Base-by-base conservation (phyloP, 345 rosid genomes). In the Lumnitzera racemosa region DNA sequence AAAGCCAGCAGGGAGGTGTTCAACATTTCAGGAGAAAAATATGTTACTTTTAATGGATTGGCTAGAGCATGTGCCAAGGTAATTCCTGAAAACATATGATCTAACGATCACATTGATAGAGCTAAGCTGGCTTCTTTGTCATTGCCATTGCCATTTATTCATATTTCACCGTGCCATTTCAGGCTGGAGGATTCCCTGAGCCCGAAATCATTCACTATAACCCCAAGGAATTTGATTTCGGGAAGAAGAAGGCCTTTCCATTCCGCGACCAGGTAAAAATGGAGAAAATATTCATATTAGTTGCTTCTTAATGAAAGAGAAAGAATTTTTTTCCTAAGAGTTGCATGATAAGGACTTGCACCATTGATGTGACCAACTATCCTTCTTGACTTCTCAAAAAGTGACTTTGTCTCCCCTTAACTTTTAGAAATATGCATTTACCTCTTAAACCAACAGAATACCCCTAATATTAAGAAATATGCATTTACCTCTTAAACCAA, bases 51-150 rank as follows among this genome's bases (percentile, higher is more conserved):
- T 58, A 85, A 90, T 62, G 99, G 97, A 55, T 75, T 94, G 67
- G 97, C 99, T 46, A 90, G 61, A 71, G 97, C 99, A 46, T 90
- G 97, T 23, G 99, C 97, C 25, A 94, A 90, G 99, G 99, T 90
- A 70, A 75, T 20, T 60, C n/a, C 43, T 0, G 43, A 36, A 36
- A 36, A 4, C 43, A 36, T 7, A 36, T 36, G 43, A 36, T 36
- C 7, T 36, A 27, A 36, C 4, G 5, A 4, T 36, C 10, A 7
- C 43, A 36, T 36, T 36, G 5, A 36, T 36, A 3, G 43, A 36
- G 43, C 43, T 9, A 27, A 27, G 31, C 11, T 9, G 43, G 43
- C 11, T 36, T 36, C 10, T 36, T 9, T 36, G 11, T 36, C 10
- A 5, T 36, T 36, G 10, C 9, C 10, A 5, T 36, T 36, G 10